phyloP scores from a whole-genome alignment of 208 protist species.

The Naegleria gruberi region DNA sequence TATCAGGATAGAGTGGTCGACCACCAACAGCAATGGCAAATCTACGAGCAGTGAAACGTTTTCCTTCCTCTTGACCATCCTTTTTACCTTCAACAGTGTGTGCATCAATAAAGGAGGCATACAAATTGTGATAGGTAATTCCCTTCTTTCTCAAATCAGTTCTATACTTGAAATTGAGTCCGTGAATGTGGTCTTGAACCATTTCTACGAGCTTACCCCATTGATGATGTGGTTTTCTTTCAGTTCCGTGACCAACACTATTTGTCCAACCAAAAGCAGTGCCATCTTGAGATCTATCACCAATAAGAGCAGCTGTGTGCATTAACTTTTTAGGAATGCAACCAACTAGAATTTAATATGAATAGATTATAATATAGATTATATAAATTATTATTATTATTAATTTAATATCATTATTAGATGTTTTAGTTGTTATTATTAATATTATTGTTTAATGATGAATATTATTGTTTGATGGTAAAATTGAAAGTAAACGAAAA shows the following conservation, averaged over 20 bases:
- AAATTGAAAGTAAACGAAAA: no score
- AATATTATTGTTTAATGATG: no score
- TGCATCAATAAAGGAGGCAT: slow-evolving; percentile 46
- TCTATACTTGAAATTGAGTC: slow-evolving; percentile 61
- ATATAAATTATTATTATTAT: no score
- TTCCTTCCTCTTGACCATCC: slow-evolving; percentile 19
- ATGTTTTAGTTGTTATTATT: no score
- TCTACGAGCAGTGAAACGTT: slow-evolving; percentile 39
- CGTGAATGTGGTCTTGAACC: slow-evolving; percentile 54
- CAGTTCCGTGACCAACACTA: neutral
- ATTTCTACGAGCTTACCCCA: slow-evolving; percentile 41
- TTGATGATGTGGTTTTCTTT: neutral
- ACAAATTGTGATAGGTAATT: slow-evolving; percentile 58
- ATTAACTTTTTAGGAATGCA: slow-evolving; percentile 76
- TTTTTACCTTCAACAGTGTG: slow-evolving; percentile 51
- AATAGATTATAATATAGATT: no score
- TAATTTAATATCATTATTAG: no score
- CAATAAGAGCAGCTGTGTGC: slow-evolving; percentile 51
- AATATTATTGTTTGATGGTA: no score
- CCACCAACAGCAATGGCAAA: slow-evolving; percentile 63
- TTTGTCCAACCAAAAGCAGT: slow-evolving; percentile 35
- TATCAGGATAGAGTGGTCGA: slow-evolving; percentile 54
- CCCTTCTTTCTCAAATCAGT: slow-evolving; percentile 42
- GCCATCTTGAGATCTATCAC: slow-evolving; percentile 36
- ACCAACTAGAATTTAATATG: slow-evolving; percentile 53